Percentiles rank a stretch among this genome's conserved stretches.
phyloP scores from a whole-genome alignment of 1,139 yeast genomes.

The Hanseniaspora sp. region DNA sequence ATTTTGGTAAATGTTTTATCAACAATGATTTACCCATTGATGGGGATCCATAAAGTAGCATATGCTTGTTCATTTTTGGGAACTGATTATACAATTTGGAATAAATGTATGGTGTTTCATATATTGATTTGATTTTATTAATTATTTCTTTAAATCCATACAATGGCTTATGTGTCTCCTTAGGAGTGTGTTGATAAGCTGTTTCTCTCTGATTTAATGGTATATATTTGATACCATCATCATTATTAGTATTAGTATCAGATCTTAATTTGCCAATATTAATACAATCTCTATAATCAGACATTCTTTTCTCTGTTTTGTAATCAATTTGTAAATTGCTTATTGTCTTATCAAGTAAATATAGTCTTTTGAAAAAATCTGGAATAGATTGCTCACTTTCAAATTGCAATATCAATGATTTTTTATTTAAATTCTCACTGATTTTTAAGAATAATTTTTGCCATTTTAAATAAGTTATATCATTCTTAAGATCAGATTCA shows the following conservation, averaged over 20 bases:
- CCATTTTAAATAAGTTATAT: background rate
- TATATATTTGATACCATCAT: background rate
- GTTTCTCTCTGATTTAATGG: background rate
- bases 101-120: background rate
- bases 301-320: background rate
- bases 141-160: slow-evolving; percentile 1
- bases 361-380: slow-evolving; percentile 1
- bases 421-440: background rate
- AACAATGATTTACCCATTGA: slow-evolving; percentile 12
- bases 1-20: background rate
- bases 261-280: background rate
- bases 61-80: background rate
- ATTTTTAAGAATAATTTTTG: background rate
- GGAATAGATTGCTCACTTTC: background rate
- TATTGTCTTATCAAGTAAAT: background rate
- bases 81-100: background rate
- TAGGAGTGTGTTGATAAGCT: background rate
- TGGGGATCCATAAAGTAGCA: slow-evolving; percentile 7
- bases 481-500: background rate
- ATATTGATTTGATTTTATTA: background rate
- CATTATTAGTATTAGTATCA: too few species aligned
- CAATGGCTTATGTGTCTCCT: background rate
- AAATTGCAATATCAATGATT: background rate
- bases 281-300: slow-evolving; percentile 8
- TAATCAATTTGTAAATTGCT: background rate